Evolutionary conservation across 2,329 filamentous ascomycete genomes (phyloP), one percentile per base, ranked within the genome.

Genomic region (Aspergillus pseudoglaucus): DNA sequence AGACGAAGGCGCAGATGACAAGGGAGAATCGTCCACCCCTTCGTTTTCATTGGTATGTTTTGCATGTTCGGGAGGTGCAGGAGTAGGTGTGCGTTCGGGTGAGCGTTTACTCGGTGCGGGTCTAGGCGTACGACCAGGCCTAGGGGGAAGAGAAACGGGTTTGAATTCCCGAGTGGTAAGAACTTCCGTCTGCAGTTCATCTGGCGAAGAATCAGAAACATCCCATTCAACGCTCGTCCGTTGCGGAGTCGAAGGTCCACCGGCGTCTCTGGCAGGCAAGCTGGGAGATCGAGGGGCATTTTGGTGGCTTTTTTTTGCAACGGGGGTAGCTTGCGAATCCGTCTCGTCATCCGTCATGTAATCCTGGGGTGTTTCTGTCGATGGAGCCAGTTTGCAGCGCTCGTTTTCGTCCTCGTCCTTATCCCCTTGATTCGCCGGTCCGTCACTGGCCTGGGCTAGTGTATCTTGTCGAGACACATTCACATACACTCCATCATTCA

Each of bases 1-100:
- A 10, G 58, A 63, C 2, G 65, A 65, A 2, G 60, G 61, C 4
- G 62, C 58, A 5, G 69, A 69, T 14, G 69, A 70, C n/a, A 70
- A 54, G 6, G 67, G 58, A 12, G 69, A 71, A 15, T 53, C 51
- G 32, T 57, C 54, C 27, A 57, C 47, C 30, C 59, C 55, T 0
- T 55, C 58, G 18, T 30, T 43, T 1, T 55, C 58, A 17, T 27
- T 43, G 4, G 44, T 35, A 30, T 49, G 44, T 12, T 43, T 48
- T 32, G 32, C 45, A 14, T 49, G 42, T 6, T 15, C 44, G 9
- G 17, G 17, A 32, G 43, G 14, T 14, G 20, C 18, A 51, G 25
- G n/a, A 42, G 17, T 18, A 27, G 25, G n/a, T 45, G 17, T 18
- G 32, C 27, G 43, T 17, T 44, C 27, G 25, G 25, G 49, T 32